Base-by-base conservation (phyloP, 2,329 filamentous ascomycete genomes). In the Dactylellina sp. region DNA sequence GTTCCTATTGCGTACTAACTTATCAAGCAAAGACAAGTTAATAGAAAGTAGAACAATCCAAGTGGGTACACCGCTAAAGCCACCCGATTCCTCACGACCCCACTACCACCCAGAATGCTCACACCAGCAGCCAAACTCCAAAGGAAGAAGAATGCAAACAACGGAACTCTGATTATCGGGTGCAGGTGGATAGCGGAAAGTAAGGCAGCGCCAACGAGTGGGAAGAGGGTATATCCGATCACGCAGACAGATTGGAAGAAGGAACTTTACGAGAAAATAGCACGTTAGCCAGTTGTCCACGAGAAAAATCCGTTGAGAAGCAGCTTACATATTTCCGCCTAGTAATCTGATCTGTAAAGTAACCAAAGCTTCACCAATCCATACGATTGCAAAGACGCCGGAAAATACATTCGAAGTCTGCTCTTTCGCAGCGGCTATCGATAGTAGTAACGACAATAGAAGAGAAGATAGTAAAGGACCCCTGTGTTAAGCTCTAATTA, bases 191-290 rank as follows among this genome's bases (percentile, higher is more conserved):
- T 80, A 0, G 94, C 94, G 64, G 93, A 97, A 76, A 99, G 87
- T 57, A 97, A 84, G 1, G 94, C 89, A 6, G 96, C 96, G 77
- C 99, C 91, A 78, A 98, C 95, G 60, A 99, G 87, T 1, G 95
- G 95, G 83, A 99, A 99, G 64, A 99, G 87, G 0, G 95, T 99
- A 82, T 99, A 99, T 49, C 95, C 95, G 80, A 99, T 99, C 79
- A 99, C 96, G 82, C 93, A 98, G 77, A 99, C 88, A 68, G 93
- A 96, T 82, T 99, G 95, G 80, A 96, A 95, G 81, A 99, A 99
- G 16, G 95, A 97, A 79, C 94, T 98, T 80, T 56, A 14, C 1
- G 9, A 24, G 35, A 11, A 14, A 16, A 49, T 62, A 18, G 4
- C 12, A 4, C 12, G 37, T 52, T 53, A 49, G 37, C 39, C 7